Percentiles rank a stretch among this genome's conserved stretches.
These are phyloP conservation scores for Candida rishiriensis DNA, from an alignment of 805 yeast species.

Conservation along the genomic window DNA sequence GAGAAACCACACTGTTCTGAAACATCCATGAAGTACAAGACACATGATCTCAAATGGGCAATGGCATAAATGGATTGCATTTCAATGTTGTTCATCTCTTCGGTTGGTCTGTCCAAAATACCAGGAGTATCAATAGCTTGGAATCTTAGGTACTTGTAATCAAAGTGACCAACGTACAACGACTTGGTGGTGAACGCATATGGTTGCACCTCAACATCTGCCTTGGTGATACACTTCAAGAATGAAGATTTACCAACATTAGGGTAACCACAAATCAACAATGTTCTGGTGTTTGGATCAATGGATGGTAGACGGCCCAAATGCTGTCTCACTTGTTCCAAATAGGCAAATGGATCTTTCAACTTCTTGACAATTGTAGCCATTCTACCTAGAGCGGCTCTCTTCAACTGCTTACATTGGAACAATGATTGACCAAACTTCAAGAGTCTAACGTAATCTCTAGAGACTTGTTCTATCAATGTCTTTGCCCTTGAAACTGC, in stretches of 20 bases:
- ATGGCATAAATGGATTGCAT: conserved; percentile 99
- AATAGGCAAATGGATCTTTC: conserved; percentile 87
- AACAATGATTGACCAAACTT: conserved; percentile 97
- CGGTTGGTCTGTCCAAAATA: conserved; percentile 96
- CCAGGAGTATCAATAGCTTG: conserved; percentile 99
- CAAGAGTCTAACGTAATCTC: conserved; percentile 90
- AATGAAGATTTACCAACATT: conserved; percentile 98
- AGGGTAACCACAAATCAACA: conserved; percentile 97
- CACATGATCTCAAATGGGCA: conserved; percentile 96
- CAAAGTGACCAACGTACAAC: conserved; percentile 96
- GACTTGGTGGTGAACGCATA: conserved; percentile 99
- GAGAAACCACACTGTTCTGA: conserved; percentile 99
- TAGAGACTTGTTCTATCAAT: conserved; percentile 88
- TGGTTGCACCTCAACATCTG: conserved; percentile 99
- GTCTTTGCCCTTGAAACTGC: conserved; percentile 92
- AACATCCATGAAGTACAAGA: conserved; percentile 95
- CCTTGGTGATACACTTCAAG: conserved; percentile 88
- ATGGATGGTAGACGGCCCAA: conserved; percentile 96
- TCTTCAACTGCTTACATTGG: conserved; percentile 97
- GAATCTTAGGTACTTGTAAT: conserved; percentile 93
- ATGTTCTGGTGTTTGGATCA: conserved; percentile 97
- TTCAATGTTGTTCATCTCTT: conserved; percentile 99
- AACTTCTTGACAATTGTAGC: conserved; percentile 95
- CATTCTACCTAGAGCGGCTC: conserved; percentile 99
- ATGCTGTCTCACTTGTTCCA: conserved; percentile 99